Base-by-base conservation (phyloP, 345 rosid species). In the Excoecaria agallocha region DNA sequence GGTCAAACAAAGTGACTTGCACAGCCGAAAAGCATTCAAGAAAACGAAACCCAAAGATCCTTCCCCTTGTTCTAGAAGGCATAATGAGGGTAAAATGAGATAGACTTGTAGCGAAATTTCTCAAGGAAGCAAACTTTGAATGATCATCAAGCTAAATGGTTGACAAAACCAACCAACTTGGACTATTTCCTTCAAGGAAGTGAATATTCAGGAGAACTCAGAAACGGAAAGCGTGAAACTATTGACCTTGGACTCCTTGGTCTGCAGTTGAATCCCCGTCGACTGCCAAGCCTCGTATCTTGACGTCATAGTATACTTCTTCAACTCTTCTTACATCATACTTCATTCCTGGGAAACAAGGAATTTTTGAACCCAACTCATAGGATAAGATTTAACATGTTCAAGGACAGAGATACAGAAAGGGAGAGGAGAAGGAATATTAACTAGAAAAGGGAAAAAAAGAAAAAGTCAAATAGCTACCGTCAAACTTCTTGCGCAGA, bases 401-500 rank as follows among this genome's bases (percentile, higher is more conserved):
- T 68, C 35, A 55, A 72, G 54, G 46, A n/a, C 52, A 77, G 0
- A 6, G 22, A 12, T 49, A 43, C 12, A 10, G 0, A 4, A n/a
- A 10, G 2, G 10, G 9, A 37, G 12, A 17, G 8, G 50, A 2
- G 17, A 59, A 50, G 48, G 24, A 13, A 48, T 48, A 48, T 24
- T 13, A 17, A 16, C 39, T 24, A 1, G 43, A 35, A 49, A 12
- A 5, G 37, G 24, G 35, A 8, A 63, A 56, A 20, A 60, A 7
- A 2, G 30, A 30, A 2, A 2, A 2, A 60, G 19, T 61, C 25
- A 22, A 66, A 49, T 46, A 50, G 59, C 79, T 84, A 95, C 99
- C 78, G 67, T 95, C 98, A 69, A 95, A 95, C 84, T 95, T 93
- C 86, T 93, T 95, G 82, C 99, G 98, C 6, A 95, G 87, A 74